Base-by-base conservation (phyloP, 495 filamentous ascomycete genomes). In the Lineolata rhizophorae region DNA sequence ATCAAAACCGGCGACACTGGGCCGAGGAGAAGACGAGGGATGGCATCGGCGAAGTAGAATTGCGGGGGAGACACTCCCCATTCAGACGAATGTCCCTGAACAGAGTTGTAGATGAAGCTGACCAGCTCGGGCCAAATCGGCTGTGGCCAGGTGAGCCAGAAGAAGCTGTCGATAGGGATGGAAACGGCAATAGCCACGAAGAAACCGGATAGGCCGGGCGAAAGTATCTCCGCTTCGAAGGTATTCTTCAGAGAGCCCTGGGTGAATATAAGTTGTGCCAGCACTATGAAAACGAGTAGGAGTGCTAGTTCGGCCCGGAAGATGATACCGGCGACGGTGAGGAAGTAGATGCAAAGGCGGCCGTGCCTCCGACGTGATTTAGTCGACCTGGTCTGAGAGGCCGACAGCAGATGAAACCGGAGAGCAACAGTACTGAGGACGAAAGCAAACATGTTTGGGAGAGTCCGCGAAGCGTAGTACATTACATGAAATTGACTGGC, bases 371-470 rank as follows among this genome's bases (percentile, higher is more conserved):
- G 20, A 17, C 20, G 30, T 8, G 31, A 12, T 3, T 18, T 39
- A 46, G 41, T 45, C 32, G 22, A 48, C 29, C 31, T 48, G 37
- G 37, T 41, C 24, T 42, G 50, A 31, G 38, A 36, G 31, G 37
- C 55, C 38, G 53, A 45, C 1, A 76, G 73, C 3, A 94, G 59
- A 26, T 92, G 58, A 37, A 65, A 63, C n/a, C 69, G 53, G 30
- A 81, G 56, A 0, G 84, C 76, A 10, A 75, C 32, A 0, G 74
- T 61, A 74, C 70, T 75, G 11, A 93, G 52, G 10, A 71, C 67
- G 54, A 99, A 84, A 29, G 87, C 87, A 49, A 94, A 94, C 69
- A 87, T 93, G 48, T 99, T 99, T 3, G 87, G 90, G 18, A 99
- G 57, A 1, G 82, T 81, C 32, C 90, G 62, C 5, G 80, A 90